phyloP scores from a whole-genome alignment of 1,139 yeast genomes.

The Kodamaea sp. region DNA sequence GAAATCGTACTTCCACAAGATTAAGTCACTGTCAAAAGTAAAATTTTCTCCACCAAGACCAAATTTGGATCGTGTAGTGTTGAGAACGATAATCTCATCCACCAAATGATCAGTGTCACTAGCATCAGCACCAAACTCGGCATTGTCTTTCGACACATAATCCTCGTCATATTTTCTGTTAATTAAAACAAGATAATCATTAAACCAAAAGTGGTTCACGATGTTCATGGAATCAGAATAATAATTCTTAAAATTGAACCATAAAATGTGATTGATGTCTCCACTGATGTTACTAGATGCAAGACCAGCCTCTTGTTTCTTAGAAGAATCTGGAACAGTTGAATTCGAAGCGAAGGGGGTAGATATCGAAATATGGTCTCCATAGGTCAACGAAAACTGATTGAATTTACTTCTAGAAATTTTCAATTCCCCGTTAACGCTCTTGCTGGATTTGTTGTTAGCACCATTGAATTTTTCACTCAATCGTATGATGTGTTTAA shows the following conservation, averaged over 20 bases:
- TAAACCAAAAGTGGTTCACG: slow-evolving; percentile 38
- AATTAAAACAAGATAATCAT: slow-evolving; percentile 35
- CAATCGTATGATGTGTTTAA: slow-evolving; percentile 27
- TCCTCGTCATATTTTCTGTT: slow-evolving; percentile 30
- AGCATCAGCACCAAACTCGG: slow-evolving; percentile 33
- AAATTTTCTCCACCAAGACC: slow-evolving; percentile 36
- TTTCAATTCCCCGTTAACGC: slow-evolving; percentile 22
- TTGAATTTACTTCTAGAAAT: slow-evolving; percentile 25
- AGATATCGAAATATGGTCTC: slow-evolving; percentile 29
- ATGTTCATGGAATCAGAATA: slow-evolving; percentile 37
- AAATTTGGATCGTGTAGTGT: slow-evolving; percentile 33
- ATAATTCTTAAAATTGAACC: slow-evolving; percentile 43
- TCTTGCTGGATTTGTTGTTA: slow-evolving; percentile 13
- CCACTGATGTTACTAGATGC: slow-evolving; percentile 15
- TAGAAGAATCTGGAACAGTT: background rate
- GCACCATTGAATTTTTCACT: slow-evolving; percentile 23
- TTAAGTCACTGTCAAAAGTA: slow-evolving; percentile 40
- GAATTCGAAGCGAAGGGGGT: slow-evolving; percentile 30
- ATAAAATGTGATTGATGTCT: slow-evolving; percentile 36
- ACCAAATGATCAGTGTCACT: slow-evolving; percentile 32
- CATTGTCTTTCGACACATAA: slow-evolving; percentile 15
- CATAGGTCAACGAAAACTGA: slow-evolving; percentile 27
- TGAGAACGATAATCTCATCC: slow-evolving; percentile 43
- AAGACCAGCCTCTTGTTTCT: background rate
- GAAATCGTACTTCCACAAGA: slow-evolving; percentile 45